Percentiles rank a stretch among this genome's conserved stretches.
Evolutionary conservation across 345 rosid genomes (phyloP).

Genomic region (Raphanus sativus): DNA sequence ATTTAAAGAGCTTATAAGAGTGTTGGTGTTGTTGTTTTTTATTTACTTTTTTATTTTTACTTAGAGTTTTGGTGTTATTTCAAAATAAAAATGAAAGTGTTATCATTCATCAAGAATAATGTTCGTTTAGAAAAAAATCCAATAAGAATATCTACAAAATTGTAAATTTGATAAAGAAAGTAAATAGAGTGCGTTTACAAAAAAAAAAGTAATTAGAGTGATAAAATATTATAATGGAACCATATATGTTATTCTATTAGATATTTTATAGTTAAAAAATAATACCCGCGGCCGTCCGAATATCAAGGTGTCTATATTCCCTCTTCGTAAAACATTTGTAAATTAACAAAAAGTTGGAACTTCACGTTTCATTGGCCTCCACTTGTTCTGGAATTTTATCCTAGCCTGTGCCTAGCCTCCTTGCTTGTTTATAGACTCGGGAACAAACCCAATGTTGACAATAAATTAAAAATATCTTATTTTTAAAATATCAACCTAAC

Average conservation of each 20-base stretch:
- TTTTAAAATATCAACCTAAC: neutral
- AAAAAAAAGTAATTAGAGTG: no score
- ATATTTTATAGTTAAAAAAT: neutral
- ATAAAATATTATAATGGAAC: no score
- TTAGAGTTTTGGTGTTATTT: neutral
- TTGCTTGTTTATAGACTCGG: neutral
- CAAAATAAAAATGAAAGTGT: neutral
- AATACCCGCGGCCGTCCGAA: slow-evolving; percentile 23
- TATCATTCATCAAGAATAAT: neutral
- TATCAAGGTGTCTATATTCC: slow-evolving; percentile 36
- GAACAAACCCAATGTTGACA: neutral
- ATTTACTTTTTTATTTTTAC: no score
- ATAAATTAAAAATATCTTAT: neutral
- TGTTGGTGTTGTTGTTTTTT: no score
- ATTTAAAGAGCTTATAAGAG: neutral
- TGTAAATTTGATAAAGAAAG: no score
- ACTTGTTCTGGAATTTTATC: slow-evolving; percentile 37
- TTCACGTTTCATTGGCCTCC: slow-evolving; percentile 37
- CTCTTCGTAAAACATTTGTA: neutral
- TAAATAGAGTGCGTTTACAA: no score
- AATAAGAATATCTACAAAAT: no score
- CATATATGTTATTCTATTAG: no score
- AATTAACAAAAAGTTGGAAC: slow-evolving; percentile 17
- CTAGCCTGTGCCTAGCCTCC: slow-evolving; percentile 27
- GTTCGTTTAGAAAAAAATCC: neutral